Base-by-base conservation (phyloP, 768 basidiomycete genomes). In the Amanita inopinata region DNA sequence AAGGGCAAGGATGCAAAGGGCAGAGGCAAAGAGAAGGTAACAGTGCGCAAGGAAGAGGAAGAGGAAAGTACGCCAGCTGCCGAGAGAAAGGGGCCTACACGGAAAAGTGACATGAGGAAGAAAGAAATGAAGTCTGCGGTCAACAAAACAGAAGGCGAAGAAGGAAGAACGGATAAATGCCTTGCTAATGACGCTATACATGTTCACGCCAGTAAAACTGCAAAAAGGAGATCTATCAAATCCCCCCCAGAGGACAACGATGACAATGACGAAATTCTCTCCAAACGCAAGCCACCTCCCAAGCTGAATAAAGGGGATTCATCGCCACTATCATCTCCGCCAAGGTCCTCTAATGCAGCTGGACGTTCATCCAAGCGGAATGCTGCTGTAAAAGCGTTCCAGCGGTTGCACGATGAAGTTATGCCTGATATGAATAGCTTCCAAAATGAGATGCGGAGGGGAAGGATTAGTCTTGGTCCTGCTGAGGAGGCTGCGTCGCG, bases 391-490 rank as follows among this genome's bases (percentile, higher is more conserved):
- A 66, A 62, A 45, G 73, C 74, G 1, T 56, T 61, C 35, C 58
- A 78, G 69, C 51, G 66, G 61, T 50, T 90, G 67, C 54, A 76
- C 64, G 47, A 78, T 54, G 59, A 74, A 62, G 64, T 90, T 44
- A 89, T 90, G 79, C 87, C 87, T 0, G 88, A 91, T 50, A 67
- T 87, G 2, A 49, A 79, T 30, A 73, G 66, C 44, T 90, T 70
- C 52, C 75, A 88, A 56, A 72, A 73, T 51, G 80, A 90, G 62
- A 67, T 74, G 65, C 52, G 56, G 56, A 56, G 54, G 59, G 50
- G 47, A 22, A 25, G 43, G 19, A 34, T 38, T n/a, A 45, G 43
- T 25, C 23, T 45, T 9, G 34, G 32, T 5, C 15, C 20, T 9
- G 33, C 31, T 14, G 30, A 38, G 20, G 35, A 38, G 22, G 43